phyloP scores from a whole-genome alignment of 345 rosid genomes.

The Murraya paniculata region DNA sequence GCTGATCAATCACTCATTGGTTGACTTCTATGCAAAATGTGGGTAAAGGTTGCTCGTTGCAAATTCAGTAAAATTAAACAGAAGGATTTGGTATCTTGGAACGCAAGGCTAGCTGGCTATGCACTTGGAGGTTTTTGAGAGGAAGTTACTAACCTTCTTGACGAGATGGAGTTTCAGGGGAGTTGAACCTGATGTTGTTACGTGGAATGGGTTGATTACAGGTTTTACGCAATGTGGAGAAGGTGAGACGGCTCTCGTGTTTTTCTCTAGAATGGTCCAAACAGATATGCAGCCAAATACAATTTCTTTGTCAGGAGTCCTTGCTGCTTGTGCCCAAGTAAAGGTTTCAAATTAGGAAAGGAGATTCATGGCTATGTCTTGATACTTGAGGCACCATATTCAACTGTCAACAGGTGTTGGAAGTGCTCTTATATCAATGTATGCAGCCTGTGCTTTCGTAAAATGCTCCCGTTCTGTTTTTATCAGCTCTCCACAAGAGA shows the following conservation, averaged over 20 bases:
- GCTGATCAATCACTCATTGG: neutral
- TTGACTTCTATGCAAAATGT: conserved; percentile 15
- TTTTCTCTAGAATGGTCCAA: conserved; percentile 29
- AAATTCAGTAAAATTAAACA: conserved; percentile 9
- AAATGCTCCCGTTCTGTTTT: conserved; percentile 23
- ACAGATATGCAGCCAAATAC: conserved; percentile 34
- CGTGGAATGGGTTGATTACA: conserved; percentile 17
- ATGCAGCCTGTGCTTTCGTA: conserved; percentile 27
- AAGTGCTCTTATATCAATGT: conserved; percentile 35
- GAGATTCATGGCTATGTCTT: conserved; percentile 25
- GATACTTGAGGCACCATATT: conserved; percentile 22
- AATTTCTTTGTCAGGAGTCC: conserved; percentile 30
- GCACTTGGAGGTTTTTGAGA: conserved; percentile 14
- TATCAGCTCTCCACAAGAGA: conserved; percentile 27
- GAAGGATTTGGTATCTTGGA: conserved; percentile 39
- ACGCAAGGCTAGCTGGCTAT: conserved; percentile 31
- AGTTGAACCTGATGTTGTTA: conserved; percentile 1
- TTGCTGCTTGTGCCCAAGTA: conserved; percentile 30
- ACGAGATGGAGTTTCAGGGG: conserved; percentile 27
- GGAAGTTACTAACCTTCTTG: conserved; percentile 17
- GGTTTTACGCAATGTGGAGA: conserved; percentile 30
- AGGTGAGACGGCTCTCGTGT: conserved; percentile 21
- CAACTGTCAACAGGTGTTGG: conserved; percentile 25
- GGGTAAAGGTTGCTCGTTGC: neutral
- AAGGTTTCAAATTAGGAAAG: conserved; percentile 27